phyloP scores from a whole-genome alignment of 306 rosid species.

The Luffa aegyptiaca region DNA sequence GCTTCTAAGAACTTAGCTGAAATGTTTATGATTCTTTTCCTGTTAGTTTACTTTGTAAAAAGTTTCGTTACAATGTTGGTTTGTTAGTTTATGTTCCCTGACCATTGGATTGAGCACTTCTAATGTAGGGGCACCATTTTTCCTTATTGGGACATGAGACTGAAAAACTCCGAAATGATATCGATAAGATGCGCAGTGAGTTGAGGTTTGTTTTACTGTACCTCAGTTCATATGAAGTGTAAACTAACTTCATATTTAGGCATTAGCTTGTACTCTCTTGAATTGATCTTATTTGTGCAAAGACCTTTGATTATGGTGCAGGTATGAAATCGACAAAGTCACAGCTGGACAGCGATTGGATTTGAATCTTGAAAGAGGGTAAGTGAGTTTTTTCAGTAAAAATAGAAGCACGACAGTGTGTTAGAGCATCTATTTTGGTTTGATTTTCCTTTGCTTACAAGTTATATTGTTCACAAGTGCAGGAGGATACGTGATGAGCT shows the following conservation, averaged over 20 bases:
- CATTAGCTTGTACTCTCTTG: neutral
- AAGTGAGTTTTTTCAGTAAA: neutral
- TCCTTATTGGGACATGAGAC: constrained; percentile 90
- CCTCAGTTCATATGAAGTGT: neutral
- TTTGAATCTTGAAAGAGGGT: constrained; percentile 97
- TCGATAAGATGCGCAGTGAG: constrained; percentile 93
- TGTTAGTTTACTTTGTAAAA: neutral
- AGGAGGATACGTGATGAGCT: constrained; percentile 94
- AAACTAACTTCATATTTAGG: neutral
- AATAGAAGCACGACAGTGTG: neutral
- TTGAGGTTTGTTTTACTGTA: constrained; percentile 39
- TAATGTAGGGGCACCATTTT: constrained; percentile 80
- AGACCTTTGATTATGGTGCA: constrained; percentile 25
- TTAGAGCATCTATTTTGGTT: constrained; percentile 6
- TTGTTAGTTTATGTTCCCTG: constrained; percentile 10
- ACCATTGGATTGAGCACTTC: constrained; percentile 2
- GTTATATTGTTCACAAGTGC: constrained; percentile 15
- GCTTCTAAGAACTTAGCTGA: neutral
- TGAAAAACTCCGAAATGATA: constrained; percentile 75
- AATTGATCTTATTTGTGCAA: constrained; percentile 11
- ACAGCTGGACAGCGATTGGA: constrained; percentile 93
- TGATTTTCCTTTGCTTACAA: neutral
- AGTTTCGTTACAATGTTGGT: neutral
- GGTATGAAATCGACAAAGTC: constrained; percentile 91
- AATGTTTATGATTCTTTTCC: neutral